These are phyloP conservation scores for Umbelopsis vinacea DNA, from an alignment of 192 early-diverging fungal genomes.

Conservation along the genomic window DNA sequence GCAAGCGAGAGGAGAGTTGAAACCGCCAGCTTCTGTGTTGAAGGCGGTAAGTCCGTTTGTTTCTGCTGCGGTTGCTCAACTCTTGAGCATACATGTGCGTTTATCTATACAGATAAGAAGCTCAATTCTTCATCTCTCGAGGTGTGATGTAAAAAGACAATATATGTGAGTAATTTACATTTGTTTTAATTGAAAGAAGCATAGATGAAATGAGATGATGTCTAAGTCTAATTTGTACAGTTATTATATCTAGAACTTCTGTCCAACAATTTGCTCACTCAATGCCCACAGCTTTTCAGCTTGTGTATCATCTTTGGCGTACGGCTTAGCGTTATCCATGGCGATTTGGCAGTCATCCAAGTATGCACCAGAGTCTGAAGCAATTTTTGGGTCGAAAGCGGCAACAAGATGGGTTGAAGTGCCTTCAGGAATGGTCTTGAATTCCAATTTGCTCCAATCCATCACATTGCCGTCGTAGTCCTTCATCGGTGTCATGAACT, in stretches of 20 bases:
- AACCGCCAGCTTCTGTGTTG: conserved; percentile 2
- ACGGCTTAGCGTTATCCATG: not conserved
- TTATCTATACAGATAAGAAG: too few relatives aligned
- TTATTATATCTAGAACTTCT: not conserved
- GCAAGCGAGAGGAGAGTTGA: not conserved
- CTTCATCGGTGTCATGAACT: not conserved
- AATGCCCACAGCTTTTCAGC: not conserved
- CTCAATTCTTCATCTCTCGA: too few relatives aligned
- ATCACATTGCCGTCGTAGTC: not conserved
- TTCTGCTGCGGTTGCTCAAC: not conserved
- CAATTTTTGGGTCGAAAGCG: not conserved
- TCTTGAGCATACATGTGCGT: too few relatives aligned
- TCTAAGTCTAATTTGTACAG: too few relatives aligned
- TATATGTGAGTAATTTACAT: too few relatives aligned
- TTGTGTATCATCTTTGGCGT: not conserved
- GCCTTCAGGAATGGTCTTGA: conserved; percentile 1
- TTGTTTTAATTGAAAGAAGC: too few relatives aligned
- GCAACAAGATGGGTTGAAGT: not conserved
- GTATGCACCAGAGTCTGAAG: not conserved
- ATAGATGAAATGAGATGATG: too few relatives aligned
- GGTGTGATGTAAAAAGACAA: too few relatives aligned
- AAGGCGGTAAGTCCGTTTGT: not conserved
- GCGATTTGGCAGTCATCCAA: not conserved
- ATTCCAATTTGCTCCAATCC: too few relatives aligned
- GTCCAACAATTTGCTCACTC: too few relatives aligned